Percentiles rank a stretch among this genome's conserved stretches.
Conservation (phyloP, 805 yeast species). For the Kodamaea leandrae region DNA sequence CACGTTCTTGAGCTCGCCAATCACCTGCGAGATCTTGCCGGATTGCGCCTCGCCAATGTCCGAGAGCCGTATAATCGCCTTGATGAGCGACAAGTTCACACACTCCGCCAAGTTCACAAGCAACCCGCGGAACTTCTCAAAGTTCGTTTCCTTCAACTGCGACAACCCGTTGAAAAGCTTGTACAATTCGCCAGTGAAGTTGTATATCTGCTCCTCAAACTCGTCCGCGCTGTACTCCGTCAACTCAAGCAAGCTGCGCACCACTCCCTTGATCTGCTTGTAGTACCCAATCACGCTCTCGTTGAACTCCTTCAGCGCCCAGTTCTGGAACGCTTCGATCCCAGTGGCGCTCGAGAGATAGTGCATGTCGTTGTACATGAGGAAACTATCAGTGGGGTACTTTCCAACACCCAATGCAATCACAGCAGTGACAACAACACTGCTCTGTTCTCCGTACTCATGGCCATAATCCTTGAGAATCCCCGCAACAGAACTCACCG, state of each 20-base stretch:
- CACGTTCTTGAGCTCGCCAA: slow-evolving; percentile 21
- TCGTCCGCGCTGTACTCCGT: slow-evolving; percentile 10
- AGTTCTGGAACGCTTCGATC: slow-evolving; percentile 3
- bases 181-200: slow-evolving; percentile 19
- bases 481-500: slow-evolving; percentile 23
- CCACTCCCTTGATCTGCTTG: slow-evolving; percentile 4
- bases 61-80: slow-evolving; percentile 21
- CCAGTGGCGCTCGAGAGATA: slow-evolving; percentile 19
- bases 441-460: slow-evolving; percentile 18
- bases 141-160: slow-evolving; percentile 25
- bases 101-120: slow-evolving; percentile 27
- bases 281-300: slow-evolving; percentile 7
- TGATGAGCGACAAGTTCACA: slow-evolving; percentile 27
- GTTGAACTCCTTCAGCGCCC: slow-evolving; percentile 6
- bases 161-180: slow-evolving; percentile 23
- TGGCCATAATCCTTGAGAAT: slow-evolving; percentile 22
- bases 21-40: slow-evolving; percentile 26
- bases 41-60: slow-evolving; percentile 40
- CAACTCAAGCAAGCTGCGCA: slow-evolving; percentile 4
- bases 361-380: slow-evolving; percentile 36
- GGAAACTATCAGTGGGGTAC: slow-evolving; percentile 36
- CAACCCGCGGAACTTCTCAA: slow-evolving; percentile 25
- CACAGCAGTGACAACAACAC: slow-evolving; percentile 25
- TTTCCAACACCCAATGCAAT: slow-evolving; percentile 29
- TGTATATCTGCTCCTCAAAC: slow-evolving; percentile 18